Base-by-base conservation (phyloP, 495 filamentous ascomycete genomes). In the Jackrogersella multiformis region DNA sequence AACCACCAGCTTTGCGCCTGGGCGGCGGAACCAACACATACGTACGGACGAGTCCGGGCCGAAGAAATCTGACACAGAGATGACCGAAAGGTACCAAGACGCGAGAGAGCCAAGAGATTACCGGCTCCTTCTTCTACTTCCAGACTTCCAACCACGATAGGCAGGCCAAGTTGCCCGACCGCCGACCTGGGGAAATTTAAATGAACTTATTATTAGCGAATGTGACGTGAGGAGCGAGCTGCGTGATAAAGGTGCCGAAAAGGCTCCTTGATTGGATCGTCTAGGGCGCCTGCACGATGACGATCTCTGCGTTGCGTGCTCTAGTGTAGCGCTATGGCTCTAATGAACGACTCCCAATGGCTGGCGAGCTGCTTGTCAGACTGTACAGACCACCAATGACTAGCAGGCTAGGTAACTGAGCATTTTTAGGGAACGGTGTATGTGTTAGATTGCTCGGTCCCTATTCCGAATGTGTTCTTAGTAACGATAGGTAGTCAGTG, bases 181-280 rank as follows among this genome's bases (percentile, higher is more conserved):
- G 23, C 18, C 16, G 18, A 46, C 42, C 13, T 26, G 51, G 54
- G 46, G 34, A 45, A 54, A 53, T 53, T 53, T 53, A 28, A 54
- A 46, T 16, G n/a, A 53, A 44, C 7, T 30, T 30, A 30, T 34
- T 9, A 41, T 62, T 52, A 45, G 59, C 65, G 58, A 68, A 57
- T 68, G 65, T 68, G 54, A 64, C 60, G 42, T 54, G 59, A 26
- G 46, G 32, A 59, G 56, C 26, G 3, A 4, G 26, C 26, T 26
- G 42, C 24, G 42, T n/a, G 21, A 46, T 46, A 53, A 57, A 51
- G 45, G 44, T 67, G n/a, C 39, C 48, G 60, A 53, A 4, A 48
- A 69, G 55, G 36, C 66, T 69, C 66, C 61, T 69, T 64, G 56
- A 64, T 69, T 69, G 66, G 66, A 54, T 51, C 18, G 39, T 44